Evolutionary conservation across 1,284 basidiomycete genomes (phyloP), one percentile per base, ranked within the genome.

Genomic region (Irpex sp.): DNA sequence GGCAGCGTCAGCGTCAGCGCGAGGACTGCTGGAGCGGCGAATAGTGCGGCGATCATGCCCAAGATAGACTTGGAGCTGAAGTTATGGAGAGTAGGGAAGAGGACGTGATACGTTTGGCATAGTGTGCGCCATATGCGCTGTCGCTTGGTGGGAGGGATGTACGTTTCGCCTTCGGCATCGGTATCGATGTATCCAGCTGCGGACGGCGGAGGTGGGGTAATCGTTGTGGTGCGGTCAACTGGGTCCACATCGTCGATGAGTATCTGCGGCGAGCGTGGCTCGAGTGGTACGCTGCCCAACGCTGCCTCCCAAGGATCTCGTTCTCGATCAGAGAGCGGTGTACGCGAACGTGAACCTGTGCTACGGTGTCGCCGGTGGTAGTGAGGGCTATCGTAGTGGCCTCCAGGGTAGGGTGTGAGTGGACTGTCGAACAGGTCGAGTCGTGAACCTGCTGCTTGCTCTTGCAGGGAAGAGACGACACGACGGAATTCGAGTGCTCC

Each of bases 401-500:
- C 88, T 19, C 88, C 89, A 0, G 86, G 83, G 67, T 86, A 92
- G 0, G 90, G 90, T 1, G 87, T 85, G 0, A 86, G 74, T 0
- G 88, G 89, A 35, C 81, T 83, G 59, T 92, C 89, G 66, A 93
- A 92, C 5, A 86, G 77, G 59, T 76, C 80, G 46, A 92, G 76
- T 1, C 85, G 80, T 0, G 82, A 76, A 0, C 79, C 77, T 0
- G 87, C 78, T 0, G 89, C 86, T 67, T 90, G 82, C 58, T 82
- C 80, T 62, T 88, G 84, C 7, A 98, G 80, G 0, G 90, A 90
- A 15, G 90, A 83, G 13, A 98, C 90, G 13, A 97, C 92, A 64
- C 95, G 90, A 33, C 94, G 83, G 75, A 98, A 98, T 74, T 98
- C 96, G 59, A 98, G 85, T 0, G 96, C 95, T 7, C 95, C 93